phyloP scores from a whole-genome alignment of 495 filamentous ascomycete genomes.

The Glonium stellatum region DNA sequence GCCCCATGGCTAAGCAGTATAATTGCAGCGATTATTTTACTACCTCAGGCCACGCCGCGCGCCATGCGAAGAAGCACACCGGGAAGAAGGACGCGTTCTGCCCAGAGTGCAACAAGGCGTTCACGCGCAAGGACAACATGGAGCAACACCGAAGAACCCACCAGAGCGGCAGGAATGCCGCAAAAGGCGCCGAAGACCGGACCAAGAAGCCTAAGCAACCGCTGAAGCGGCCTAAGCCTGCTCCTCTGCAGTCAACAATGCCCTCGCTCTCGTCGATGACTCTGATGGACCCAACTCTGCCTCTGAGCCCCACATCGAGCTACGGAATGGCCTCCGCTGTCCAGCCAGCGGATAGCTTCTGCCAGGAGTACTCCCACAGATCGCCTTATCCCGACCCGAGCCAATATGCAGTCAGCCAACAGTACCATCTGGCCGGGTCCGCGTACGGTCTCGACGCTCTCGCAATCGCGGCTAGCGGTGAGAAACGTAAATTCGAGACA shows the following conservation, averaged over 20 bases:
- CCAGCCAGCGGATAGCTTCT: constrained; percentile 16
- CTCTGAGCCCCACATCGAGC: constrained; percentile 13
- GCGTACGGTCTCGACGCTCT: constrained; percentile 30
- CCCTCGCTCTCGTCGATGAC: constrained; percentile 11
- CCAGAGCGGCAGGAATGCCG: constrained; percentile 35
- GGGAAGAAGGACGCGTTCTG: constrained; percentile 90
- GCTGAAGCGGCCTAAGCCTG: constrained; percentile 21
- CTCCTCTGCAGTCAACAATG: constrained; percentile 14
- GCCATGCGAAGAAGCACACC: constrained; percentile 94
- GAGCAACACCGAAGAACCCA: constrained; percentile 95
- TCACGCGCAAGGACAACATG: constrained; percentile 97
- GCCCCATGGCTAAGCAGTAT: constrained; percentile 45
- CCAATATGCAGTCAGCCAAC: constrained; percentile 9
- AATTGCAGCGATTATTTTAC: constrained; percentile 58
- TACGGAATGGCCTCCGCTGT: constrained; percentile 18
- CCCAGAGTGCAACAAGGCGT: constrained; percentile 85
- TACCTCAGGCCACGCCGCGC: constrained; percentile 91
- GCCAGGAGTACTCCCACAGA: constrained; percentile 10
- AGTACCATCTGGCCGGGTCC: constrained; percentile 11
- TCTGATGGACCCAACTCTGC: constrained; percentile 15
- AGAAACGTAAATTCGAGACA: constrained; percentile 29
- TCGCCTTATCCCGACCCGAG: constrained; percentile 22
- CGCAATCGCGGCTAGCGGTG: constrained; percentile 25
- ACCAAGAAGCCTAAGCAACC: constrained; percentile 22
- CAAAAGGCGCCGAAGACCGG: constrained; percentile 15